Evolutionary conservation across 2,329 filamentous ascomycete species (phyloP), one percentile per base, ranked within the genome.

Genomic region (Colletotrichum limetticola): DNA sequence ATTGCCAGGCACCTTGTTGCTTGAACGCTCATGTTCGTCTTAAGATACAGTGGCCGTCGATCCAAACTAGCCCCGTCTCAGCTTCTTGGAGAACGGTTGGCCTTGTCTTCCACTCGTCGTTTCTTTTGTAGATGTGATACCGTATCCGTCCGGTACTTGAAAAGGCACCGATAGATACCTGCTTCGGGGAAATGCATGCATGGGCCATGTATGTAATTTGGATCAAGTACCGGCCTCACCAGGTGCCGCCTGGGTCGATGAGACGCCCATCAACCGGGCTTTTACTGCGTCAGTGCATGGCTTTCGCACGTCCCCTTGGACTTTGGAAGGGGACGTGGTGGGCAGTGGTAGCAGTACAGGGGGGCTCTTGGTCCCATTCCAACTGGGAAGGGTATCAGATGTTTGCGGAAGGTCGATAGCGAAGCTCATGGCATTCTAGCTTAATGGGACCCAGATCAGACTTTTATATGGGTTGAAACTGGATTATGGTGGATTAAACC

Each of bases 171-270:
- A 69, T 30, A 63, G 53, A 64, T 46, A 24, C 49, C 37, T 35
- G 32, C 32, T 35, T 59, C 49, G 66, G 70, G 70, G 55, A 69
- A 64, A 42, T 59, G 66, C 71, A 66, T 73, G 71, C 71, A 73
- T 73, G 46, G 46, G 42, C 55, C 61, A 61, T 69, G 66, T 71
- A 70, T 26, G 71, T 70, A 65, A 70, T 65, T 60, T 61, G 24
- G 59, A 37, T 19, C 68, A 72, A 72, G 66, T 70, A 65, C 70
- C 70, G 66, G 66, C 70, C 16, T 66, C 35, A 14, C 70, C 46
- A 61, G 66, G 26, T 65, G 60, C 66, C 66, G 66, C 60, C 24
- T 32, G 32, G 65, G 61, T 62, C 53, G 42, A 52, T 42, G 42
- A 55, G 58, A 52, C 42, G 53, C 59, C 49, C 70, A 32, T 70